Percentiles rank a stretch among this genome's conserved stretches.
Conservation (phyloP, 2,329 filamentous ascomycete species). For the Cladosporium oxysporum region DNA sequence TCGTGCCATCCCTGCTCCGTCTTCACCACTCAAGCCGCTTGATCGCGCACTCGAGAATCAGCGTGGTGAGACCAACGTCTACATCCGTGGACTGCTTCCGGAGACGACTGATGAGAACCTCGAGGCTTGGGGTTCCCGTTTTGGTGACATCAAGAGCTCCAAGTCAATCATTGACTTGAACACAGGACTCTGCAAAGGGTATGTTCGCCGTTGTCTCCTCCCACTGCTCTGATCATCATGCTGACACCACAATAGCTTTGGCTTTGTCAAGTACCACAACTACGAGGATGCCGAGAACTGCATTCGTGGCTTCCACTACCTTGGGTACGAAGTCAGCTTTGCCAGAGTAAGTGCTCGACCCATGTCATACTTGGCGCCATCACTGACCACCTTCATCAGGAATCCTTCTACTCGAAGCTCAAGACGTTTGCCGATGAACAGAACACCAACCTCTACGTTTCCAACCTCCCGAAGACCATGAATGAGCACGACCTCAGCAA, state of each 20-base stretch:
- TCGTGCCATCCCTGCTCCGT: conserved; percentile 83
- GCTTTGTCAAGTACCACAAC: conserved; percentile 92
- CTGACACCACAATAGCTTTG: conserved; percentile 66
- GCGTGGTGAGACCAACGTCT: conserved; percentile 94
- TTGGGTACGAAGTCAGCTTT: conserved; percentile 97
- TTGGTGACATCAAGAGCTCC: conserved; percentile 91
- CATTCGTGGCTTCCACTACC: conserved; percentile 90
- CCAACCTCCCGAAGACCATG: conserved; percentile 88
- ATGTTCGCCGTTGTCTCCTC: conserved; percentile 37
- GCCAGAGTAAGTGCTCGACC: conserved; percentile 67
- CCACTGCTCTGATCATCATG: conserved; percentile 4
- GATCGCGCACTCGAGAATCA: conserved; percentile 95
- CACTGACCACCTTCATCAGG: conserved; percentile 53
- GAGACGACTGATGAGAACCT: conserved; percentile 93
- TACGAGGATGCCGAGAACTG: conserved; percentile 90
- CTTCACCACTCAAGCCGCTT: conserved; percentile 82
- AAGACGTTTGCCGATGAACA: conserved; percentile 88
- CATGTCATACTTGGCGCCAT: conserved; percentile 15
- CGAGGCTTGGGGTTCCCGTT: conserved; percentile 77
- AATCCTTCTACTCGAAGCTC: conserved; percentile 96
- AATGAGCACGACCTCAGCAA: conserved; percentile 82
- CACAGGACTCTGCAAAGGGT: conserved; percentile 96
- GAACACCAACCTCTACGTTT: conserved; percentile 97
- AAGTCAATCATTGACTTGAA: conserved; percentile 98
- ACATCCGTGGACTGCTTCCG: conserved; percentile 93